A percentile compares a stretch with the other conserved stretches of the same genome.
phyloP scores from a whole-genome alignment of 129 eudicot genomes.

The Helianthus tuberosus region DNA sequence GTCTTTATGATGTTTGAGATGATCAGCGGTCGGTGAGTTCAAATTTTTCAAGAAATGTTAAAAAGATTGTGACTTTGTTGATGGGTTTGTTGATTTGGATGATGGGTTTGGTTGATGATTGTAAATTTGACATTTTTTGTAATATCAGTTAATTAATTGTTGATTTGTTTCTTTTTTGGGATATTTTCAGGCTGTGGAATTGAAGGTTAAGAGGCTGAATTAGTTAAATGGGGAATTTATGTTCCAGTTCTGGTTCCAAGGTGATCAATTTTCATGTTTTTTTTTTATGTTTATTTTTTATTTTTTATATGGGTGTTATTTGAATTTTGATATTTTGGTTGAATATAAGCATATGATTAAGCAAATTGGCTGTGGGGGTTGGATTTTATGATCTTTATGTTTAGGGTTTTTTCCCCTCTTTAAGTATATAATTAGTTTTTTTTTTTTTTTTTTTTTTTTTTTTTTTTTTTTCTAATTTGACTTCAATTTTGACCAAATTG shows the following conservation, averaged over 20 bases:
- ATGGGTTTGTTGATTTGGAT: conserved; percentile 32
- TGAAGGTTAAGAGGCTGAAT: background rate
- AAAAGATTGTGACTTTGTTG: conserved; percentile 29
- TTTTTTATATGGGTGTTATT: background rate
- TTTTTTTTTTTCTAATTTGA: conserved; percentile 22
- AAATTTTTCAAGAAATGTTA: conserved; percentile 16
- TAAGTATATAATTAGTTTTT: conserved; percentile 12
- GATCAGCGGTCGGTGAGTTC: conserved; percentile 50
- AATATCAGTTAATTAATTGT: conserved; percentile 17
- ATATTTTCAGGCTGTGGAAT: conserved; percentile 44
- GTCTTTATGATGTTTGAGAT: conserved; percentile 31
- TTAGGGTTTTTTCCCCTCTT: background rate
- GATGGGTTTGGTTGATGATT: conserved; percentile 38
- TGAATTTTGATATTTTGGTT: background rate
- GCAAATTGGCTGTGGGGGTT: conserved; percentile 4
- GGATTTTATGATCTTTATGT: background rate
- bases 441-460: conserved; percentile 34
- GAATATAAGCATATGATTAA: conserved; percentile 10
- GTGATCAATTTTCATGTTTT: conserved; percentile 35
- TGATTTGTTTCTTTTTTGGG: conserved; percentile 20
- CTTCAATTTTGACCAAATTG: conserved; percentile 28
- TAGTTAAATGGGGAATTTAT: conserved; percentile 59
- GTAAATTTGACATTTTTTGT: conserved; percentile 17
- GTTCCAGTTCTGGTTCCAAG: conserved; percentile 61
- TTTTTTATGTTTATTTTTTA: conserved; percentile 5